A percentile compares a stretch with the other conserved stretches of the same genome.
These are phyloP conservation scores for Globisporangium rhizosaccharum DNA, from an alignment of 352 stramenopile genomes.

Conservation along the genomic window DNA sequence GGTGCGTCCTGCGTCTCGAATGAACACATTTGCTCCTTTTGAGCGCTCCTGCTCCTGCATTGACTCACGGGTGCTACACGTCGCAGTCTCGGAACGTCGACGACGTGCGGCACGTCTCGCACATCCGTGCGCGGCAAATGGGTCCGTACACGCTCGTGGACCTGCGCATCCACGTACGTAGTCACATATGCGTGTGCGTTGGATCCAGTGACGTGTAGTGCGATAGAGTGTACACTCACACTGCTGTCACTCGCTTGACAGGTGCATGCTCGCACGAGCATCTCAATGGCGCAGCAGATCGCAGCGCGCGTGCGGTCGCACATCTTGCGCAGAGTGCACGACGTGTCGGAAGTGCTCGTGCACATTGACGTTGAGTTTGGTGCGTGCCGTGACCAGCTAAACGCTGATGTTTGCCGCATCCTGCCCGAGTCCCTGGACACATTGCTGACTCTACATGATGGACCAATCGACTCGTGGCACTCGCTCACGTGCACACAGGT, in stretches of 20 bases:
- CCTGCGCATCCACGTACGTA: slow-evolving; percentile 74
- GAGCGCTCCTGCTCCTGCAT: background rate
- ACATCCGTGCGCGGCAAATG: slow-evolving; percentile 83
- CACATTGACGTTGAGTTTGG: slow-evolving; percentile 77
- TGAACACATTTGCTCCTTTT: background rate
- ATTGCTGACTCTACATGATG: background rate
- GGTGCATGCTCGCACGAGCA: slow-evolving; percentile 72
- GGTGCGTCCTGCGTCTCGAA: slow-evolving; percentile 21
- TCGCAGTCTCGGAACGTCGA: slow-evolving; percentile 68
- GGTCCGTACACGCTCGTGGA: slow-evolving; percentile 85
- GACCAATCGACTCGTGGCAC: background rate
- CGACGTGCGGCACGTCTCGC: slow-evolving; percentile 70
- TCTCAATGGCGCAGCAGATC: slow-evolving; percentile 82
- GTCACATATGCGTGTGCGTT: background rate
- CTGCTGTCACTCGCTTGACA: slow-evolving; percentile 6
- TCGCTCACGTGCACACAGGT: slow-evolving; percentile 12
- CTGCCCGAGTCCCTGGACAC: too few relatives aligned
- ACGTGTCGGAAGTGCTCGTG: slow-evolving; percentile 87
- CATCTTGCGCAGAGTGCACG: slow-evolving; percentile 57
- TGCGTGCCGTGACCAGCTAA: slow-evolving; percentile 13
- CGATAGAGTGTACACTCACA: too few relatives aligned
- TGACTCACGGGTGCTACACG: background rate
- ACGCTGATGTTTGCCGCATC: too few relatives aligned
- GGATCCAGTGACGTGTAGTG: too few relatives aligned
- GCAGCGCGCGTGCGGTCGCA: slow-evolving; percentile 53